phyloP scores from a whole-genome alignment of 176 grass and related monocot species.

The Typha latifolia region DNA sequence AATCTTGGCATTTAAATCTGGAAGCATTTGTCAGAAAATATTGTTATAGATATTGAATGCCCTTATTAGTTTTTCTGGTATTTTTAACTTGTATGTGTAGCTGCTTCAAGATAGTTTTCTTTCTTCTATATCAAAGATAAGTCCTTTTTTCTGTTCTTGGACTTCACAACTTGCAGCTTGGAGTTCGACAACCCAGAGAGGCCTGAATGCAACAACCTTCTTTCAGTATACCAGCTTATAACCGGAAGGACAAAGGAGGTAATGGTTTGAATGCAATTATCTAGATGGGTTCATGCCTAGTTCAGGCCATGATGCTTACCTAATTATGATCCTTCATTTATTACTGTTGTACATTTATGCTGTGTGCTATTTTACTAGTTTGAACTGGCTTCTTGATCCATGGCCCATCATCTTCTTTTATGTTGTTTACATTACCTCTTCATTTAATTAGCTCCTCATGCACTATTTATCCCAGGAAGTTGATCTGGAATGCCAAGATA shows the following conservation, averaged over 20 bases:
- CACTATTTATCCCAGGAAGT: slow-evolving; percentile 55
- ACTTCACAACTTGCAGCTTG: slow-evolving; percentile 38
- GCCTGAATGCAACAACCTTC: slow-evolving; percentile 94
- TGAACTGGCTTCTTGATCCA: background rate
- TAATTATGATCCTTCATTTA: background rate
- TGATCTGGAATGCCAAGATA: slow-evolving; percentile 62
- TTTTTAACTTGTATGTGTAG: background rate
- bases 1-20: too few species aligned
- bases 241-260: slow-evolving; percentile 93
- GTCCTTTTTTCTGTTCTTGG: background rate
- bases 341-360: background rate
- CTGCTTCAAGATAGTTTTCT: background rate
- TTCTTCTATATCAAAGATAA: background rate
- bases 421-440: background rate
- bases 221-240: slow-evolving; percentile 79
- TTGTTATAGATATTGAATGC: too few species aligned
- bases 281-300: background rate
- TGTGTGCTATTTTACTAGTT: background rate
- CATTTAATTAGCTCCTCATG: background rate
- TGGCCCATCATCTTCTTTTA: background rate
- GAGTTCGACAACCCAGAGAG: slow-evolving; percentile 91
- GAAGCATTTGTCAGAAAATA: too few species aligned
- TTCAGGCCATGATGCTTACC: background rate
- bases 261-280: background rate
- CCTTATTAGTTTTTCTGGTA: too few species aligned